Evolutionary conservation across 371 early-diverging fungal genomes (phyloP), one percentile per base, ranked within the genome.

Genomic region (Syncephalastrum racemosum): DNA sequence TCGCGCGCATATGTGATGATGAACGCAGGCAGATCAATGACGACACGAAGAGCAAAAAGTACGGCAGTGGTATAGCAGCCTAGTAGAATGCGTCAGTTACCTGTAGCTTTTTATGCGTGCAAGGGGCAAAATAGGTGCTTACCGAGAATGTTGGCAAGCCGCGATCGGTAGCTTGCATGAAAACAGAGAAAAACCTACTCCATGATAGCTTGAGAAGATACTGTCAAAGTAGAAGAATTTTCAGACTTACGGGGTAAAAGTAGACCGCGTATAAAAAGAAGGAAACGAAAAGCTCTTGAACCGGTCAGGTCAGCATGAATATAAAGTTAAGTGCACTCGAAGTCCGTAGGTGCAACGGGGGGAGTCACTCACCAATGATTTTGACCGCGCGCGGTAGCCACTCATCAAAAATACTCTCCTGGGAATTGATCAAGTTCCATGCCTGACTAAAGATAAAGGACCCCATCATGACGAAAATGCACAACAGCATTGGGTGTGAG

Each of bases 211-310:
- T 8, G 3, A n/a, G 18, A 31, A 12, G 40, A n/a, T 4, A 36
- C 15, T 23, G 42, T 56, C n/a, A 39, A 48, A 24, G 20, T 20
- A 36, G 13, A 27, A 15, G 23, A 16, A 15, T 6, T 4, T 27
- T 2, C 2, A 31, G 3, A 47, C 54, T 44, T 66, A 73, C 75
- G 2, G 80, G 80, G 48, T 79, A 79, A 50, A 79, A 76, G 42
- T 73, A 72, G 0, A 73, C 74, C n/a, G 77, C 80, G 50, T 76
- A 74, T 4, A 79, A 36, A n/a, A 79, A 74, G 52, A 79, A 79
- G 0, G 80, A 71, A 3, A 79, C 58, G 50, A 79, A 79, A 10
- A 79, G 45, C 31, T 75, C 79, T 79, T 24, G 4, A 52, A 19
- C 13, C 4, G 18, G 22, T 23, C 2, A 15, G 14, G 36, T 41